Base-by-base conservation (phyloP, 2,329 filamentous ascomycete species). In the Colletotrichum zoysiae region DNA sequence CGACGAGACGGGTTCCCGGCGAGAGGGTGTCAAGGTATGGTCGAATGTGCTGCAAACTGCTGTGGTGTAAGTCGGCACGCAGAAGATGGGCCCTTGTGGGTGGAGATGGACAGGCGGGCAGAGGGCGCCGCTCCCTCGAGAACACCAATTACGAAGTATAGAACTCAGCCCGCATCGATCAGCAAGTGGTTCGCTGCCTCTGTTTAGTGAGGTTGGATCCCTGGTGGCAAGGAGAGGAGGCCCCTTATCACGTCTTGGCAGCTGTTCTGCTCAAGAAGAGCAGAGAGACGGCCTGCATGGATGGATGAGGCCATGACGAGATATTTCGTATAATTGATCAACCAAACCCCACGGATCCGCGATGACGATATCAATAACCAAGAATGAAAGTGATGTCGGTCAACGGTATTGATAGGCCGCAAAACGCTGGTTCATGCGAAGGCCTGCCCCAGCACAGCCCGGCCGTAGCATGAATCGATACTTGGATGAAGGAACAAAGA, bases 181-280 rank as follows among this genome's bases (percentile, higher is more conserved):
- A 60, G 53, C 6, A 11, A 60, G 58, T 59, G 53, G 14, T 33
- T 55, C 2, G 20, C 26, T 56, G 51, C 44, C 26, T 67, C 26
- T 56, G 40, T 42, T n/a, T 2, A n/a, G 35, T 26, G 38, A 42
- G 33, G 63, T 67, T 51, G 64, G 63, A 57, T 70, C 42, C 33
- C 67, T 57, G 35, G 51, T 51, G 20, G 20, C 44, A 62, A 1
- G 1, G 33, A 62, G 14, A 14, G 26, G 44, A 46, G n/a, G 51
- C 65, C 65, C 12, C 51, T 69, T 42, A 59, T 53, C 53, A 38
- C 44, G 40, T 59, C 69, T 71, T 69, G 69, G 69, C 69, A 23
- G 46, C 33, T 42, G 35, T 46, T 30, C 44, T n/a, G 58, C 59
- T 16, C 16, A 20, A 9, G 20, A 56, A 18, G 42, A 61, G 30